Evolutionary conservation across 2,329 filamentous ascomycete species (phyloP).

Genomic region (Fusarium coicis): DNA sequence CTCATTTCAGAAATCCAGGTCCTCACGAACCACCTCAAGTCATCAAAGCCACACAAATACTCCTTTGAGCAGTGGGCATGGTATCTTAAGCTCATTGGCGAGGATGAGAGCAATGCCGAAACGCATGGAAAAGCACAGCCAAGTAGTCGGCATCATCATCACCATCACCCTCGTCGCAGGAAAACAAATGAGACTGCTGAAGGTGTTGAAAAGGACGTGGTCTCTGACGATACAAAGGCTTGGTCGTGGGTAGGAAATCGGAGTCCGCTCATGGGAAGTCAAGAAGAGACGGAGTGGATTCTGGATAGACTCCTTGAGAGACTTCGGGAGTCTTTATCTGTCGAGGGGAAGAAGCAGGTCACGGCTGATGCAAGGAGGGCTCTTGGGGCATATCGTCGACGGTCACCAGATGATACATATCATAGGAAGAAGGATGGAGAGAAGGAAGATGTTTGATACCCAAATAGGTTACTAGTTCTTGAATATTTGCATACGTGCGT

Average conservation of each 20-base stretch:
- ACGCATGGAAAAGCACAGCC: slow-evolving; percentile 59
- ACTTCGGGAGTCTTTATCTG: slow-evolving; percentile 54
- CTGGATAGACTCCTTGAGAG: slow-evolving; percentile 70
- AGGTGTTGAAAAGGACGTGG: slow-evolving; percentile 15
- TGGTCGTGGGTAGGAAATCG: slow-evolving; percentile 81
- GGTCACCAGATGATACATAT: not conserved
- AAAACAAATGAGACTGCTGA: not conserved
- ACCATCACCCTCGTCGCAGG: not conserved
- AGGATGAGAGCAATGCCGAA: slow-evolving; percentile 64
- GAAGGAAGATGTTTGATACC: slow-evolving; percentile 1
- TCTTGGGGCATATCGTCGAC: slow-evolving; percentile 14
- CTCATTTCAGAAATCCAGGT: slow-evolving; percentile 78
- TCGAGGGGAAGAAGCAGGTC: slow-evolving; percentile 30
- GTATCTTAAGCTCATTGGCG: slow-evolving; percentile 81
- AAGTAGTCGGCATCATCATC: slow-evolving; percentile 34
- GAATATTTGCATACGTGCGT: not conserved
- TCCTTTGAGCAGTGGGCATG: slow-evolving; percentile 88
- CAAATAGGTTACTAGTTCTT: not conserved
- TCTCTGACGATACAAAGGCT: slow-evolving; percentile 43
- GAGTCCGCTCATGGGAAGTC: slow-evolving; percentile 75
- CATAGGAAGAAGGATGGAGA: not conserved
- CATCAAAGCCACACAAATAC: slow-evolving; percentile 71
- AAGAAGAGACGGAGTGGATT: slow-evolving; percentile 79
- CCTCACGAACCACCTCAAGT: slow-evolving; percentile 71
- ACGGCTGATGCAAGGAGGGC: slow-evolving; percentile 8